A percentile compares a stretch with the other conserved stretches of the same genome.
Conservation (phyloP, 768 basidiomycete species). For the Guyanaporus albipodus region DNA sequence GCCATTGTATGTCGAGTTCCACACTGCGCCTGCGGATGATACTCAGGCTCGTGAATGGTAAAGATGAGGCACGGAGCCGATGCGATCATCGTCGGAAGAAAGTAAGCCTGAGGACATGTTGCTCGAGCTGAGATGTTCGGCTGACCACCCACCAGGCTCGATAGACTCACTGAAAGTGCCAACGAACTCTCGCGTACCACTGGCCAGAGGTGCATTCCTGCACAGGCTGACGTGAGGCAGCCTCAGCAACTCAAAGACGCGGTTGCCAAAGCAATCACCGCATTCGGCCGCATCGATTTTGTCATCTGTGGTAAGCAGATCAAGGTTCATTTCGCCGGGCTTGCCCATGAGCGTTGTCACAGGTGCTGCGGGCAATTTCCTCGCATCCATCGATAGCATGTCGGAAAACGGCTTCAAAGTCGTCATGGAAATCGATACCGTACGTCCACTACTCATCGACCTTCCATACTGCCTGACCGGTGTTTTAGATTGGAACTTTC, state of each 20-base stretch:
- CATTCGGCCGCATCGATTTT: slow-evolving; percentile 87
- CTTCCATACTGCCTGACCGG: background rate
- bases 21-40: background rate
- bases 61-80: slow-evolving; percentile 83
- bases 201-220: slow-evolving; percentile 64
- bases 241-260: slow-evolving; percentile 70
- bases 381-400: slow-evolving; percentile 78
- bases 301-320: slow-evolving; percentile 78
- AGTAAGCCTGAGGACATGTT: slow-evolving; percentile 45
- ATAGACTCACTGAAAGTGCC: slow-evolving; percentile 67
- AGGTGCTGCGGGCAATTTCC: slow-evolving; percentile 97
- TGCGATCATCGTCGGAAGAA: slow-evolving; percentile 81
- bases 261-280: slow-evolving; percentile 66
- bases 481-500: slow-evolving; percentile 77
- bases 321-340: background rate
- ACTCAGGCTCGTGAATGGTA: slow-evolving; percentile 4
- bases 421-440: slow-evolving; percentile 92
- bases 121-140: background rate
- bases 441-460: slow-evolving; percentile 31
- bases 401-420: slow-evolving; percentile 91
- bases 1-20: slow-evolving; percentile 53
- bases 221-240: slow-evolving; percentile 80
- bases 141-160: slow-evolving; percentile 44
- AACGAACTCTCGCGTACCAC: slow-evolving; percentile 67
- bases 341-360: background rate